Evolutionary conservation across 208 protist genomes (phyloP).

Genomic region (Trypanosomatidae sp.): DNA sequence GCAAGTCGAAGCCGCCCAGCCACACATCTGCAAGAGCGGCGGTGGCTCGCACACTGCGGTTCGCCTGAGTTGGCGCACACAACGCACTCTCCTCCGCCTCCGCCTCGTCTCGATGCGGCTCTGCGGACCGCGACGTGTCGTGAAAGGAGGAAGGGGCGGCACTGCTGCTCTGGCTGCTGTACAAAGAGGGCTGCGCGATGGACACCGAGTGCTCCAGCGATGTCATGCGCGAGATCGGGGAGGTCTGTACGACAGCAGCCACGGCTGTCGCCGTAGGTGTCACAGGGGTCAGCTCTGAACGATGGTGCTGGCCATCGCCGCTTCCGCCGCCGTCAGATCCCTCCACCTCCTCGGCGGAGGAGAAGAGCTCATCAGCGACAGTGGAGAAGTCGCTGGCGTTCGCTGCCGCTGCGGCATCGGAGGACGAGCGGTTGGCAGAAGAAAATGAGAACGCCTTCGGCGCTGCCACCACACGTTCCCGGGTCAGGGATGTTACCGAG

Average conservation of each 20-base stretch:
- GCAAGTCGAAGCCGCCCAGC: conserved; percentile 1
- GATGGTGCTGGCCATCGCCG: background rate
- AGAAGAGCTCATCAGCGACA: conserved; percentile 19
- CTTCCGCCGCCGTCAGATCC: conserved; percentile 3
- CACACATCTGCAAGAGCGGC: conserved; percentile 4
- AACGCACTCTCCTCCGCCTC: background rate
- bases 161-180: conserved; percentile 9
- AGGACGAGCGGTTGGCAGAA: conserved; percentile 7
- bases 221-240: conserved; percentile 1
- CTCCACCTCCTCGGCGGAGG: conserved; percentile 18
- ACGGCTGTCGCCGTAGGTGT: background rate
- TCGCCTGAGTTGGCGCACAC: background rate
- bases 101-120: conserved; percentile 3
- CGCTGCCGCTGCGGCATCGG: conserved; percentile 10
- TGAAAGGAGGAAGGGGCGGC: conserved; percentile 2
- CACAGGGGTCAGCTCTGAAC: background rate
- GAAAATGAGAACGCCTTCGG: conserved; percentile 4
- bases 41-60: background rate
- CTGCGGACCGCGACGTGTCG: conserved; percentile 1
- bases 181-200: background rate
- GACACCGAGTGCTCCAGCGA: conserved; percentile 12
- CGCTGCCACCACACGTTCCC: conserved; percentile 6
- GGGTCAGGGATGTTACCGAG: conserved; percentile 12
- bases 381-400: conserved; percentile 21
- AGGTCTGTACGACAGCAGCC: background rate